Conservation (phyloP, 192 early-diverging fungal genomes). For the Piromyces sp. region DNA sequence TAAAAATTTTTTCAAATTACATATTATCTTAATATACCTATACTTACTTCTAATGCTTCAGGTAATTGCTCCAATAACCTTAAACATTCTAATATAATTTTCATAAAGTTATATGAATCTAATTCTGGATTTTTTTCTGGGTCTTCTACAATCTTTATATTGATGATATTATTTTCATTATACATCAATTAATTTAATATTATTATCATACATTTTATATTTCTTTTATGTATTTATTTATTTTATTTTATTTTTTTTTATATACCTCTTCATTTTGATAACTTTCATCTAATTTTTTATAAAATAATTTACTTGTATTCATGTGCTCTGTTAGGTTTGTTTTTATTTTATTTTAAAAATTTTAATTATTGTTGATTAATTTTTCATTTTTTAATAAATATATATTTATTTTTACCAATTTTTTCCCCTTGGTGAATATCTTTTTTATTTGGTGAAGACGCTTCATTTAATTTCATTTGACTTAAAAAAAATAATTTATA, state of each 20-base stretch:
- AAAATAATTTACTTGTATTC: background rate
- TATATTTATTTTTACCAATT: slow-evolving; percentile 6
- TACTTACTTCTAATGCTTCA: slow-evolving; percentile 13
- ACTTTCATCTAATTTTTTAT: background rate
- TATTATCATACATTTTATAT: too few species aligned
- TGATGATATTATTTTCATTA: background rate
- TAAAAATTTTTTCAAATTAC: background rate
- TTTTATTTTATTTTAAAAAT: background rate
- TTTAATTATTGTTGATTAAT: background rate
- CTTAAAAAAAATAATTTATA: too few species aligned
- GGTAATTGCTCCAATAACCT: slow-evolving; percentile 16
- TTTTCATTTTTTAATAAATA: slow-evolving; percentile 3
- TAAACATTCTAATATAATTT: slow-evolving; percentile 19
- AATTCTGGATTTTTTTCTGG: slow-evolving; percentile 27
- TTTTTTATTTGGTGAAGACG: too few species aligned
- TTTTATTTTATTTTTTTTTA: too few species aligned
- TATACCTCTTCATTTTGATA: background rate
- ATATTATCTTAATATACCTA: background rate
- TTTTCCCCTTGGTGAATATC: slow-evolving; percentile 3
- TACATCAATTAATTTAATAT: background rate
- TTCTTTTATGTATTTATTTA: too few species aligned
- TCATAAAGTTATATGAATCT: slow-evolving; percentile 32
- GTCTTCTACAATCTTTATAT: slow-evolving; percentile 17
- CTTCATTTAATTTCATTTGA: too few species aligned
- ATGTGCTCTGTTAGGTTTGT: background rate